Percentiles rank a stretch among this genome's conserved stretches.
phyloP scores from a whole-genome alignment of 768 basidiomycete species.

The Pleurotus ostreatus region DNA sequence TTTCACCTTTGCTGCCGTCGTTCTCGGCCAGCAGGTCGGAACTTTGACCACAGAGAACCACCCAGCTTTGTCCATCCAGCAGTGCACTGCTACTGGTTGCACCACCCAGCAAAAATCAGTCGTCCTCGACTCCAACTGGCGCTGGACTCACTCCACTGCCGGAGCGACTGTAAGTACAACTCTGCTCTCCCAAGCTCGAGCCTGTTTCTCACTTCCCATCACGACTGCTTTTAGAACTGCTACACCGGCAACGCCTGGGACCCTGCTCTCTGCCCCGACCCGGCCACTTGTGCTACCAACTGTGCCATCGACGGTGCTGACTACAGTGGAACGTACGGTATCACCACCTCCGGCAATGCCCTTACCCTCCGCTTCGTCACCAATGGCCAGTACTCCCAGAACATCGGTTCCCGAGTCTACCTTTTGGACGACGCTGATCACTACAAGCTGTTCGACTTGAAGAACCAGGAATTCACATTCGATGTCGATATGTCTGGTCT shows the following conservation, averaged over 20 bases:
- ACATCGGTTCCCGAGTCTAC: slow-evolving; percentile 7
- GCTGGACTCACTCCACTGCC: slow-evolving; percentile 25
- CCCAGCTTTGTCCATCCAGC: slow-evolving; percentile 26
- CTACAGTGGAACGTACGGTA: slow-evolving; percentile 32
- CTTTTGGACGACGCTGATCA: not conserved
- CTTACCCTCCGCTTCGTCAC: slow-evolving; percentile 31
- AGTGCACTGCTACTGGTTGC: slow-evolving; percentile 29
- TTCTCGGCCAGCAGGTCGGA: slow-evolving; percentile 33
- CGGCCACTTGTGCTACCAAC: slow-evolving; percentile 10
- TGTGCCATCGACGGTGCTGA: slow-evolving; percentile 20
- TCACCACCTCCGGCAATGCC: slow-evolving; percentile 27
- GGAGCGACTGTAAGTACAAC: slow-evolving; percentile 16
- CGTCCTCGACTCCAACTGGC: slow-evolving; percentile 37
- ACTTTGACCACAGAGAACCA: slow-evolving; percentile 32
- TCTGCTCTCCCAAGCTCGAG: not conserved
- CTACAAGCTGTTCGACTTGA: slow-evolving; percentile 37
- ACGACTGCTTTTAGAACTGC: slow-evolving; percentile 13
- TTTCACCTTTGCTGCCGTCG: slow-evolving; percentile 19
- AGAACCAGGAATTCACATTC: slow-evolving; percentile 59
- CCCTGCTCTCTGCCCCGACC: slow-evolving; percentile 30
- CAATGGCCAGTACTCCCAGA: slow-evolving; percentile 2
- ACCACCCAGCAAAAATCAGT: slow-evolving; percentile 17
- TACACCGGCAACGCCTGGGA: slow-evolving; percentile 40
- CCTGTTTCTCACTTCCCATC: not conserved
- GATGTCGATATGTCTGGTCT: slow-evolving; percentile 58